A percentile compares a stretch with the other conserved stretches of the same genome.
These are phyloP conservation scores for Colletotrichum orbiculare DNA, from an alignment of 2,329 filamentous ascomycete species.

Conservation along the genomic window DNA sequence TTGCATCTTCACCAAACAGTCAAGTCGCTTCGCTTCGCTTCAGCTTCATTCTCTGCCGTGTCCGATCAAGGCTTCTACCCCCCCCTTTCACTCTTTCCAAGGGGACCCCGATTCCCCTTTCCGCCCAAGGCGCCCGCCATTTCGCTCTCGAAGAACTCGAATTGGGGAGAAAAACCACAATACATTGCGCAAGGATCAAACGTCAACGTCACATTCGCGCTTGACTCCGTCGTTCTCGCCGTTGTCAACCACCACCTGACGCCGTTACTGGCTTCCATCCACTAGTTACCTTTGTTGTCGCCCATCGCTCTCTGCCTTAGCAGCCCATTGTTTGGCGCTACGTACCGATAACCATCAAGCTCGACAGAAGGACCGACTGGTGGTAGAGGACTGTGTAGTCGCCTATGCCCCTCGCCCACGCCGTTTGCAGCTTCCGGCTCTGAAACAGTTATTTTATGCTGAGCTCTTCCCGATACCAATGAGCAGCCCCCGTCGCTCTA, in stretches of 20 bases:
- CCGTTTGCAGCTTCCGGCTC: constrained; percentile 30
- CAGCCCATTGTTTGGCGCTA: too few relatives aligned
- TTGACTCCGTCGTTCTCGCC: background rate
- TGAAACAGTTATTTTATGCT: constrained; percentile 35
- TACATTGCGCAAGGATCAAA: background rate
- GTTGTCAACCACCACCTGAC: constrained; percentile 3
- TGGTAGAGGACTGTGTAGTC: constrained; percentile 1
- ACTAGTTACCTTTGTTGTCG: background rate
- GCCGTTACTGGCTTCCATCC: background rate
- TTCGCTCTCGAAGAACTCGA: background rate
- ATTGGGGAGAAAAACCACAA: background rate
- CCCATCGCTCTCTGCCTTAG: too few relatives aligned
- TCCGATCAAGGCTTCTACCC: constrained; percentile 1
- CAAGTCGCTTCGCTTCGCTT: background rate
- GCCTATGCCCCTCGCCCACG: constrained; percentile 11
- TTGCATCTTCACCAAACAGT: constrained; percentile 20
- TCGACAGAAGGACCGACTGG: constrained; percentile 22
- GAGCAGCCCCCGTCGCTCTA: constrained; percentile 54
- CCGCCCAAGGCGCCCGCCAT: background rate
- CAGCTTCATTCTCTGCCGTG: background rate
- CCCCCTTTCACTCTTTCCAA: constrained; percentile 28
- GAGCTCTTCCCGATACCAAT: constrained; percentile 40
- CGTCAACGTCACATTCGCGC: background rate
- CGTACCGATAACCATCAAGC: constrained; percentile 18
- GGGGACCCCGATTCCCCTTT: constrained; percentile 4